Conservation (phyloP, 2,329 filamentous ascomycete species). For the Beauveria sp. region DNA sequence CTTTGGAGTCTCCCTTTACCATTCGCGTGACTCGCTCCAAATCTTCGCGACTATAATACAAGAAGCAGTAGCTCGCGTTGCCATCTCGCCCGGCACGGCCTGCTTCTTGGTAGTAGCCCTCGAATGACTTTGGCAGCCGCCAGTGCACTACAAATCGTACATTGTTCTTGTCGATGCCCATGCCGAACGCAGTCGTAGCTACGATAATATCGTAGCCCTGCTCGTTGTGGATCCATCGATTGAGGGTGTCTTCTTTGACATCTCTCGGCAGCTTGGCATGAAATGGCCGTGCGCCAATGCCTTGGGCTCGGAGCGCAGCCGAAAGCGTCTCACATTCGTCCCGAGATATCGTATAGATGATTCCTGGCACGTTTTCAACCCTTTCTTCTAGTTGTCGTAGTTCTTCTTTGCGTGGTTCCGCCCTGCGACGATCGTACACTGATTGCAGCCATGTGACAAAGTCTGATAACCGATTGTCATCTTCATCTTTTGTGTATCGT, state of each 20-base stretch:
- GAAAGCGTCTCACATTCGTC: constrained; percentile 68
- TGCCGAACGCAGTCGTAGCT: constrained; percentile 91
- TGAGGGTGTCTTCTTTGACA: constrained; percentile 62
- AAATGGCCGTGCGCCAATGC: constrained; percentile 67
- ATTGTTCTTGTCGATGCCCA: constrained; percentile 95
- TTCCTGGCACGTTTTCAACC: constrained; percentile 60
- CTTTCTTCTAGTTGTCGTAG: constrained; percentile 47
- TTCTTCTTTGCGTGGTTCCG: constrained; percentile 50
- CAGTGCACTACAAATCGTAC: constrained; percentile 94
- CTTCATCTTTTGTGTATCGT: constrained; percentile 69
- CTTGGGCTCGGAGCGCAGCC: constrained; percentile 54
- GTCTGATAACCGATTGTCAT: constrained; percentile 63
- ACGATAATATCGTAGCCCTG: constrained; percentile 85
- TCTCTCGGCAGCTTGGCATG: constrained; percentile 61
- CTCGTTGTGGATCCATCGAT: constrained; percentile 64
- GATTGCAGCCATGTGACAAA: constrained; percentile 69
- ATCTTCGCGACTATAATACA: constrained; percentile 88
- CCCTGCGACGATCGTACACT: constrained; percentile 63
- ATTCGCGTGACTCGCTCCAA: constrained; percentile 62
- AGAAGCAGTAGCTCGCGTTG: constrained; percentile 75
- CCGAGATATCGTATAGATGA: constrained; percentile 71
- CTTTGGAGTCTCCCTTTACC: constrained; percentile 38
- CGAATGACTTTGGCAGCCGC: constrained; percentile 88
- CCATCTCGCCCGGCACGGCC: constrained; percentile 86
- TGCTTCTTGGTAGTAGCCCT: constrained; percentile 93